Percentiles rank a stretch among this genome's conserved stretches.
Evolutionary conservation across 2,329 filamentous ascomycete genomes (phyloP).

Genomic region (Ceratocystis smalleyi): DNA sequence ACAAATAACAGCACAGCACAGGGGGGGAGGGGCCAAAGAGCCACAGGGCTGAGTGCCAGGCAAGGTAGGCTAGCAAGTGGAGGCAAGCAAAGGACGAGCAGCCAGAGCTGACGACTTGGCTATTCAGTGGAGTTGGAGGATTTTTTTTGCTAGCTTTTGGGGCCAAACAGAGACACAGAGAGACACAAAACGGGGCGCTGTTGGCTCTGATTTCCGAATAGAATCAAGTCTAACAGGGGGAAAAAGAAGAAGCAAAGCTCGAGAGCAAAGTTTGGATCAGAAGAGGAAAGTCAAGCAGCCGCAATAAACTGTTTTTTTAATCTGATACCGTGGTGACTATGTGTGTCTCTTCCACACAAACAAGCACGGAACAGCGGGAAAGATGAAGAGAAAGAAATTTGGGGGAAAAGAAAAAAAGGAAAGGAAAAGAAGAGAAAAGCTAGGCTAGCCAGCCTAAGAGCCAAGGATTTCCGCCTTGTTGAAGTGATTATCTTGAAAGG

Average conservation of each 20-base stretch:
- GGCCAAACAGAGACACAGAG: neutral
- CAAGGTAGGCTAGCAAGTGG: no score
- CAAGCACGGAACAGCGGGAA: neutral
- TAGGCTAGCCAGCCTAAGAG: no score
- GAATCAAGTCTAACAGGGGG: neutral
- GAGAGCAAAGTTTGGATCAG: neutral
- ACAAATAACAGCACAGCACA: no score
- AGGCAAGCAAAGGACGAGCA: conserved; percentile 11
- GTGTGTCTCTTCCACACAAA: neutral
- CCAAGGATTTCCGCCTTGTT: no score
- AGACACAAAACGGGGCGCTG: neutral
- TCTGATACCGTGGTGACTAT: neutral
- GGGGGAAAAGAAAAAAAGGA: neutral
- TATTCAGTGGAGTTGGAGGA: neutral
- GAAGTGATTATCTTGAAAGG: neutral
- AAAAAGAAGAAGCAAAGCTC: neutral
- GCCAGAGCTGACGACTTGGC: neutral
- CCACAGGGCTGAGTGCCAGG: no score
- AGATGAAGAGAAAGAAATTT: neutral
- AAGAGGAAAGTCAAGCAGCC: neutral
- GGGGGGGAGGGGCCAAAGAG: no score
- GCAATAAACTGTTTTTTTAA: neutral
- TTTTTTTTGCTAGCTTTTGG: neutral
- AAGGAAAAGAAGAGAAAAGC: conserved; percentile 5
- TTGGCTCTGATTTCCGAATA: neutral